Conservation (phyloP, 176 grass and related monocot genomes). For the Sorghum bicolor region Sorghum_bicolor_NCBIv3 NC_012870.2:79027501-79028000, state of each 20-base stretch:
- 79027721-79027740: neutral
- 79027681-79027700: neutral
- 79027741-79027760: neutral
- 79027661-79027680: neutral
- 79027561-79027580: neutral
- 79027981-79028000: no score
- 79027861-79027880: no score
- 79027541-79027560: no score
- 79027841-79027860: no score
- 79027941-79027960: no score
- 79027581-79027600: neutral
- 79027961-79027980: no score
- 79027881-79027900: no score
- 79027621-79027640: conserved; percentile 24
- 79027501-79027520: neutral
- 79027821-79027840: no score
- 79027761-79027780: neutral
- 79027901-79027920: no score
- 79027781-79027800: neutral
- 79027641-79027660: neutral
- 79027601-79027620: neutral
- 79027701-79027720: neutral
- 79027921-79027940: no score
- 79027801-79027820: no score
- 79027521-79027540: neutral